Base-by-base conservation (phyloP, 2,329 filamentous ascomycete genomes). In the Fusarium devonianum region DNA sequence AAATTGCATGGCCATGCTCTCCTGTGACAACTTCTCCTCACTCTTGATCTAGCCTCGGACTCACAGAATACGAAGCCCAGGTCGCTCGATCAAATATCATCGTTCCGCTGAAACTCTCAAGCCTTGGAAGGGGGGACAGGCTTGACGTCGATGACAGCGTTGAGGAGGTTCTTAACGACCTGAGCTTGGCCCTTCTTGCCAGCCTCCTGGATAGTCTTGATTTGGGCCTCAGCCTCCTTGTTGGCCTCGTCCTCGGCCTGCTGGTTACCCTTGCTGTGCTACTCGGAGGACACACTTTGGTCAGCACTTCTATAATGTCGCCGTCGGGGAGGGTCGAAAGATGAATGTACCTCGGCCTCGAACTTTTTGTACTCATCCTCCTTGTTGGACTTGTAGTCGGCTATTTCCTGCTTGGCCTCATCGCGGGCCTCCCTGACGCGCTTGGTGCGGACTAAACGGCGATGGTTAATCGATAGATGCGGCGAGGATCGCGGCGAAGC, bases 361-460 rank as follows among this genome's bases (percentile, higher is more conserved):
- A 96, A 97, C 71, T 89, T 88, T 81, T 94, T 93, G 79, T 92
- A 97, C 75, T 97, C 93, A 25, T 89, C 83, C 69, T 99, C 94
- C 79, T 97, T 99, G 66, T 87, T 77, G 68, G 87, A 84, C 72
- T 87, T 86, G 80, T 99, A 97, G 47, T 91, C 88, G 62, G 96
- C 90, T 69, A 99, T 96, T 74, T 99, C 93, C 77, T 96, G 96
- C 78, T 97, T 95, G 57, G 94, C 94, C 76, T 99, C 94, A 70
- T 90, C 86, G 70, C 93, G 90, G 58, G 94, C 94, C 78, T 97
- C 94, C 77, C 91, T 96, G 76, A 99, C 91, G 71, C 92, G 87
- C 82, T 97, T 97, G 56, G 94, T 97, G 70, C 94, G 92, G 82
- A 70, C 71, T 73, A 17, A 28, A 47, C 44, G 48, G 44, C 41